Conservation (phyloP, 2,329 filamentous ascomycete genomes). For the Xylariaceae sp. region DNA sequence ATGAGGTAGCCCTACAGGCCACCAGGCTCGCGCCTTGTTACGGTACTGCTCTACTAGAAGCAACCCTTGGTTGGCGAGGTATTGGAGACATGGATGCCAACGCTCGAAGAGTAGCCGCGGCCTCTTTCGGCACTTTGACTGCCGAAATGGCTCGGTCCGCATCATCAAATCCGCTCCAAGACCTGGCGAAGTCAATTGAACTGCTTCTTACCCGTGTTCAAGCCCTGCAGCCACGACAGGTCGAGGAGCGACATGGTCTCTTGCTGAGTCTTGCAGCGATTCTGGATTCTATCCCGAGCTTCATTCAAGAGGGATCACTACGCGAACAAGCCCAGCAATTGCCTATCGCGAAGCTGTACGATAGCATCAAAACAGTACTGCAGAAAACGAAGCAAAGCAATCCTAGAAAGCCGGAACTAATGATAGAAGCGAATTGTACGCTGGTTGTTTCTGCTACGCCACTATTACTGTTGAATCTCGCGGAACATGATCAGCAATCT, state of each 20-base stretch:
- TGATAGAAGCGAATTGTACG: constrained; percentile 56
- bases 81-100: constrained; percentile 71
- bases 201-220: constrained; percentile 42
- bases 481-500: constrained; percentile 15
- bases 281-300: constrained; percentile 42
- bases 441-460: constrained; percentile 52
- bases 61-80: constrained; percentile 78
- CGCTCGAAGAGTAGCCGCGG: constrained; percentile 67
- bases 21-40: constrained; percentile 63
- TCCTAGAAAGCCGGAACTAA: constrained; percentile 57
- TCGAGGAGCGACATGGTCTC: constrained; percentile 66
- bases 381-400: constrained; percentile 37
- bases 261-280: constrained; percentile 57
- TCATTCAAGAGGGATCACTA: constrained; percentile 20
- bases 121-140: constrained; percentile 59
- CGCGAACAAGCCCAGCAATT: constrained; percentile 9
- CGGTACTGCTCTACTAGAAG: constrained; percentile 64
- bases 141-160: constrained; percentile 35
- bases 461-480: constrained; percentile 38
- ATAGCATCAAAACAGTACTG: constrained; percentile 36
- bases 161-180: constrained; percentile 21
- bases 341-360: constrained; percentile 24
- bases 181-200: constrained; percentile 35
- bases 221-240: constrained; percentile 50
- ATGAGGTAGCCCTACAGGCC: constrained; percentile 66